These are phyloP conservation scores for Pseudozyma hubeiensis DNA, from an alignment of 1,284 basidiomycete genomes.

Conservation along the genomic window DNA sequence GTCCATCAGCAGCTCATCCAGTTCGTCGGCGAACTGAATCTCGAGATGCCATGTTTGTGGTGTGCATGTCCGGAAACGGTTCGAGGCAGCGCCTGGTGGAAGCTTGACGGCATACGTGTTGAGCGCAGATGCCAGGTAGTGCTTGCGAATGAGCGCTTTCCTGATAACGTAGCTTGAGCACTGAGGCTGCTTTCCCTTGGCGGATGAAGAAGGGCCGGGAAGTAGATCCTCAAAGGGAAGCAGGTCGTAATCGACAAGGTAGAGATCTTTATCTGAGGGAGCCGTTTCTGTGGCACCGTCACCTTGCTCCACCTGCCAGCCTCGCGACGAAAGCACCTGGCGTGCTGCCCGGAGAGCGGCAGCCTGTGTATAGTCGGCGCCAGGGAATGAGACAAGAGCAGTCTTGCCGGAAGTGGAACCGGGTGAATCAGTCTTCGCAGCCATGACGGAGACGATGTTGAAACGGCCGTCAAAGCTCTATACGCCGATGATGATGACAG, in stretches of 20 bases:
- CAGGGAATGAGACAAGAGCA: slow-evolving; percentile 60
- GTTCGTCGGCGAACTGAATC: slow-evolving; percentile 89
- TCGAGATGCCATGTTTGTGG: slow-evolving; percentile 90
- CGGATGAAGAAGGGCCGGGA: slow-evolving; percentile 10
- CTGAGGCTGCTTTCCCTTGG: slow-evolving; percentile 71
- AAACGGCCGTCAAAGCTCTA: not conserved
- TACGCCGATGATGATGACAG: not conserved
- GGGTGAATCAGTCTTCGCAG: not conserved
- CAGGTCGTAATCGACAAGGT: slow-evolving; percentile 65
- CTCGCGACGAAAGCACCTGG: slow-evolving; percentile 34
- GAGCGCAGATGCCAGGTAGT: slow-evolving; percentile 85
- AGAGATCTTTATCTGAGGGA: slow-evolving; percentile 36
- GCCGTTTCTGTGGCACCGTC: not conserved
- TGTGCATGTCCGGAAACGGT: slow-evolving; percentile 62
- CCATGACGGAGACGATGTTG: slow-evolving; percentile 2
- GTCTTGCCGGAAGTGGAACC: not conserved
- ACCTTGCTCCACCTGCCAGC: slow-evolving; percentile 50
- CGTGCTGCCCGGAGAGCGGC: slow-evolving; percentile 49
- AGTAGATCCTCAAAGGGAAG: slow-evolving; percentile 63
- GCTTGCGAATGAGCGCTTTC: slow-evolving; percentile 93
- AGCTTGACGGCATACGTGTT: slow-evolving; percentile 67
- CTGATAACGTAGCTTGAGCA: slow-evolving; percentile 89
- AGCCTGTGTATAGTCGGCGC: slow-evolving; percentile 62
- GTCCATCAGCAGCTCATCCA: slow-evolving; percentile 92
- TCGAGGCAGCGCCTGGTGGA: slow-evolving; percentile 16